Conservation (phyloP, 805 yeast genomes). For the Pichia insulana region DNA sequence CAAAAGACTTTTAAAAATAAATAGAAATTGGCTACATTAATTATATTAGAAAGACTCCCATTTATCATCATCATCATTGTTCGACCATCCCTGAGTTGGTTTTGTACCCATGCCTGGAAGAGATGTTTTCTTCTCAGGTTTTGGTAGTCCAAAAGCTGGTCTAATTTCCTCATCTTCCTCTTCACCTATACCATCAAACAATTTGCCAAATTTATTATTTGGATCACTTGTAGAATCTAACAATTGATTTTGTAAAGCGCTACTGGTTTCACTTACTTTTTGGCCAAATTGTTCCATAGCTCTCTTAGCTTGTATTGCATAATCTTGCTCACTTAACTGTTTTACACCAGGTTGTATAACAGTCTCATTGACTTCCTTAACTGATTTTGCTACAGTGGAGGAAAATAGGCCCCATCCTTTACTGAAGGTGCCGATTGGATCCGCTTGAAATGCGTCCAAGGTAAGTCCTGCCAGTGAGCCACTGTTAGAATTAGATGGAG, state of each 20-base stretch:
- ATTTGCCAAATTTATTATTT: conserved; percentile 37
- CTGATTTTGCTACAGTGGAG: conserved; percentile 73
- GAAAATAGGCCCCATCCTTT: conserved; percentile 95
- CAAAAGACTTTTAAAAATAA: background rate
- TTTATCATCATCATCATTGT: conserved; percentile 37
- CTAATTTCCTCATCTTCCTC: conserved; percentile 34
- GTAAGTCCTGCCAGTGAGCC: conserved; percentile 50
- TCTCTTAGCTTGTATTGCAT: conserved; percentile 71
- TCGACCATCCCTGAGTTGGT: conserved; percentile 26
- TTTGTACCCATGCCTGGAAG: conserved; percentile 40
- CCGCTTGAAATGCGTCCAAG: conserved; percentile 61
- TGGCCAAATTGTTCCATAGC: conserved; percentile 98
- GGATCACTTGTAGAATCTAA: conserved; percentile 32
- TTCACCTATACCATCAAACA: conserved; percentile 49
- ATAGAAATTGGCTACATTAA: background rate
- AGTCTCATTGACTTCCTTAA: conserved; percentile 75
- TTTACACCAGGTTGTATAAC: conserved; percentile 89
- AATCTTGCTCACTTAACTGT: conserved; percentile 71
- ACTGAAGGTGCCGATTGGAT: conserved; percentile 83
- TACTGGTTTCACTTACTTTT: conserved; percentile 82
- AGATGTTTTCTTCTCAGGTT: conserved; percentile 51
- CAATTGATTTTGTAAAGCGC: conserved; percentile 49
- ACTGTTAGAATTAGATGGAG: conserved; percentile 26
- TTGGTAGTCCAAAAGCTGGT: conserved; percentile 58
- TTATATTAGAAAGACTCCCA: conserved; percentile 55